Conservation (phyloP, 2,329 filamentous ascomycete species). For the Calonectria henricotiae region DNA sequence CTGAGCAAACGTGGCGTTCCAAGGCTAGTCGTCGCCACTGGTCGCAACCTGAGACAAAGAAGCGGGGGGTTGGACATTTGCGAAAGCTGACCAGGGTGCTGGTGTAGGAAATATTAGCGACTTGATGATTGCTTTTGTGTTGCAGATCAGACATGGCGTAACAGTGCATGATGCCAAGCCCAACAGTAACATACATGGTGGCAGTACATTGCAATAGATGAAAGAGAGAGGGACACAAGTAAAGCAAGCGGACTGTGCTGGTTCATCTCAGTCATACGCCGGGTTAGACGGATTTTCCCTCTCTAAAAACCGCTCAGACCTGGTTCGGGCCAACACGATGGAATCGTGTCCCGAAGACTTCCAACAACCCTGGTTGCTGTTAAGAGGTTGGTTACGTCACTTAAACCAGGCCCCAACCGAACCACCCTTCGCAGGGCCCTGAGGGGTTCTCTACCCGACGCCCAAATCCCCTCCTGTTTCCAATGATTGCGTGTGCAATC, state of each 20-base stretch:
- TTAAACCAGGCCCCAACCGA: constrained; percentile 1
- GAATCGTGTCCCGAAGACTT: too few relatives aligned
- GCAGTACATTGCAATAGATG: neutral
- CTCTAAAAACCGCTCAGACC: too few relatives aligned
- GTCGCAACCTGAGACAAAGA: constrained; percentile 1
- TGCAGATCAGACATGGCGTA: neutral
- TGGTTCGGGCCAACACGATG: too few relatives aligned
- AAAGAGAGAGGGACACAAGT: neutral
- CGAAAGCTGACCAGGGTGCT: neutral
- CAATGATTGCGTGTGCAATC: neutral
- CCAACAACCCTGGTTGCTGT: neutral
- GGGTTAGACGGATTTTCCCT: neutral
- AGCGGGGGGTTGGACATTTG: neutral
- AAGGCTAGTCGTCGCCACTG: neutral
- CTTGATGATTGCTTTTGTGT: neutral
- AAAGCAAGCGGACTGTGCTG: neutral
- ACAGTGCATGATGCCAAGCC: neutral
- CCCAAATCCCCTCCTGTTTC: neutral
- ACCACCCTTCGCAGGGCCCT: neutral
- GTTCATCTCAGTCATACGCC: neutral
- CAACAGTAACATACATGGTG: neutral
- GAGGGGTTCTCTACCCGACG: neutral
- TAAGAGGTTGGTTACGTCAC: neutral
- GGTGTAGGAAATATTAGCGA: neutral
- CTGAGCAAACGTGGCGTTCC: neutral